phyloP scores from a whole-genome alignment of 768 basidiomycete species.

The Leccinum aurantiacum region DNA sequence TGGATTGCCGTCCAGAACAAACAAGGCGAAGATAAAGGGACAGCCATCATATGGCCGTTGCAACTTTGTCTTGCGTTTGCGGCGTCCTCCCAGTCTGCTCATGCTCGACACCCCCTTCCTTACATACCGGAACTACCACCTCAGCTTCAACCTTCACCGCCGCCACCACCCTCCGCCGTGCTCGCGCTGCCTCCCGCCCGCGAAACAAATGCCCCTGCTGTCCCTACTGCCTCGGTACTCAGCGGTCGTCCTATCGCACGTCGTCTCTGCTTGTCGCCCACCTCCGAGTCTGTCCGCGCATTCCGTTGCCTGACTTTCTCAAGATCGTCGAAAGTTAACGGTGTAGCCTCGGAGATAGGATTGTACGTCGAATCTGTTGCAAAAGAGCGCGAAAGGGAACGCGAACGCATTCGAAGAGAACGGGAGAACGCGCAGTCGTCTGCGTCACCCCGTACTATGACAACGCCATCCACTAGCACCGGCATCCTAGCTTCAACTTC shows the following conservation, averaged over 20 bases:
- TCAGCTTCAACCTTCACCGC: constrained; percentile 57
- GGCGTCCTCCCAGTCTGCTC: constrained; percentile 35
- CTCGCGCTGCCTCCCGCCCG: constrained; percentile 22
- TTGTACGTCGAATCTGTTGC: constrained; percentile 74
- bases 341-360: constrained; percentile 60
- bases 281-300: constrained; percentile 38
- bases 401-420: constrained; percentile 69
- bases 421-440: constrained; percentile 47
- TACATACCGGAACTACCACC: constrained; percentile 64
- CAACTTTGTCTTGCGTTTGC: constrained; percentile 53
- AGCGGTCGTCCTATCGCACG: constrained; percentile 32
- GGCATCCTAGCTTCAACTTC: constrained; percentile 11
- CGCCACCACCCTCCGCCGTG: constrained; percentile 35
- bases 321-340: constrained; percentile 48
- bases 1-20: constrained; percentile 77
- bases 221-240: constrained; percentile 12
- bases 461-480: constrained; percentile 24
- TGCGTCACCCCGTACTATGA: constrained; percentile 25
- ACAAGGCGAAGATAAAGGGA: constrained; percentile 78
- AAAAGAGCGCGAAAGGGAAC: constrained; percentile 74
- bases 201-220: constrained; percentile 1
- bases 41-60: constrained; percentile 71
- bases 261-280: constrained; percentile 36
- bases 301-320: constrained; percentile 55
- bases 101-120: constrained; percentile 44